Evolutionary conservation across 768 basidiomycete species (phyloP), one percentile per base, ranked within the genome.

Genomic region (Mycena indigotica): DNA sequence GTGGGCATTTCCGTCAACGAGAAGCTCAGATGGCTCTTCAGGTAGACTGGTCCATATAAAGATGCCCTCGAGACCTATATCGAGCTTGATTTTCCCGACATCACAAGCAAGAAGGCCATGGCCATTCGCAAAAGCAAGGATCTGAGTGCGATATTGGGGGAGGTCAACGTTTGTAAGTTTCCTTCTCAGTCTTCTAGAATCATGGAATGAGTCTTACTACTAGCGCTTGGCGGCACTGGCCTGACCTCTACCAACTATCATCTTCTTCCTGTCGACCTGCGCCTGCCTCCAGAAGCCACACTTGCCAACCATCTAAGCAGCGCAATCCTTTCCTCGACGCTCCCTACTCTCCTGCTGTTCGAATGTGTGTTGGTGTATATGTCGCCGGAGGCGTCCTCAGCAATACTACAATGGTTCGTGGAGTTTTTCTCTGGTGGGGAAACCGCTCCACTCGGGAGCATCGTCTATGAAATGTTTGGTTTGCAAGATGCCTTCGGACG

Each of bases 301-400:
- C 26, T 25, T 26, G 15, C 40, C 12, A 32, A 29, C 39, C 24
- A 2, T 15, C 28, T 35, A 24, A 41, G 32, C 52, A 53, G 53
- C 57, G 3, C 61, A 57, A 19, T 44, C 55, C 19, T 53, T 29
- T 86, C 89, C 16, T 78, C 83, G 0, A 64, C 77, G 2, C 66
- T 86, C 13, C 93, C 95, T 3, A 95, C 94, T 1, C 81, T 98
- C 2, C 77, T 98, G 23, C 73, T 98, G 8, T 94, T 93, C 59
- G 96, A 98, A 78, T 98, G 96, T 64, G 91, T 98, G 17, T 81
- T 97, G 53, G 93, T 86, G 15, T 98, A 99, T 72, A 90, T 98
- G 81, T 66, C 75, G 0, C 85, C 91, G 0, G 67, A 72, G 3
- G 75, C 78, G 3, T 87, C 87, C 1, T 76, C 80, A 26, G 75